Percentiles rank a stretch among this genome's conserved stretches.
phyloP scores from a whole-genome alignment of 352 stramenopile genomes.

The Saprolegnia parasitica region DNA sequence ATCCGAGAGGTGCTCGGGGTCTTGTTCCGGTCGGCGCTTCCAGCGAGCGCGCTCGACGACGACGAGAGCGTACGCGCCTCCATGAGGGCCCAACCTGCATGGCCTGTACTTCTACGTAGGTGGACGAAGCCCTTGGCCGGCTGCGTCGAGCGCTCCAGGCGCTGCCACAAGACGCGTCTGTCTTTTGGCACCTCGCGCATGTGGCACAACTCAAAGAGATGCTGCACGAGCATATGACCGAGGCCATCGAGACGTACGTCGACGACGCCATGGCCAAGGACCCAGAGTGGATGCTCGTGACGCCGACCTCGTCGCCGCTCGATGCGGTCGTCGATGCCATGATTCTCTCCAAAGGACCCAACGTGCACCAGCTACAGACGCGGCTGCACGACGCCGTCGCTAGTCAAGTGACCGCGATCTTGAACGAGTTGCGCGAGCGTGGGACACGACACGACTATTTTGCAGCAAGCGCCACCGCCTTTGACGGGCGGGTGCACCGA shows the following conservation, averaged over 20 bases:
- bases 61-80: conserved; percentile 10
- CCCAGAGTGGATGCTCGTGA: conserved; percentile 18
- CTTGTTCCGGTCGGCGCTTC: background rate
- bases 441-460: background rate
- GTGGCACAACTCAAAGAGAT: conserved; percentile 11
- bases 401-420: background rate
- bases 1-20: conserved; percentile 1
- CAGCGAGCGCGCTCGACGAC: conserved; percentile 6
- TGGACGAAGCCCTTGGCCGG: conserved; percentile 14
- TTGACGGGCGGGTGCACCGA: background rate
- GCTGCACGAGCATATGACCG: conserved; percentile 2
- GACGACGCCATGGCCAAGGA: conserved; percentile 15
- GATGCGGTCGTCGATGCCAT: conserved; percentile 18
- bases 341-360: background rate
- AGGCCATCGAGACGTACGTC: conserved; percentile 10
- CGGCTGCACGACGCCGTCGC: conserved; percentile 6
- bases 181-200: conserved; percentile 22
- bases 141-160: background rate
- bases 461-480: background rate
- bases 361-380: conserved; percentile 7
- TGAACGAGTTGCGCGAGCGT: conserved; percentile 4
- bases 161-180: background rate
- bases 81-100: background rate
- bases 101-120: conserved; percentile 1
- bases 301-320: background rate